phyloP scores from a whole-genome alignment of 73 alveolate genomes.

The Blepharisma stoltei region DNA sequence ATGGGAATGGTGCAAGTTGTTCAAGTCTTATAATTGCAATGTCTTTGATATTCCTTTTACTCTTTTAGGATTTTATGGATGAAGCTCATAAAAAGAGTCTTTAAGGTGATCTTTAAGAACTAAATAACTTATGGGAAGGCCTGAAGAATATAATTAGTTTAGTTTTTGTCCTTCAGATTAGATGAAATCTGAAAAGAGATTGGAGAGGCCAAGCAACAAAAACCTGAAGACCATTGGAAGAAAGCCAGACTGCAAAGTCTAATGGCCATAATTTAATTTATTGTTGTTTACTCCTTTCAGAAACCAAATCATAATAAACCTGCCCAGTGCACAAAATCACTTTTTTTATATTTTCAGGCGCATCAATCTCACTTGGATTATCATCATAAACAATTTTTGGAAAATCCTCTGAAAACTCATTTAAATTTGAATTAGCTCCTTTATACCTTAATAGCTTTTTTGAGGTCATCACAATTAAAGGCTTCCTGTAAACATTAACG shows the following conservation, averaged over 20 bases:
- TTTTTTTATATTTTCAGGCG: slow-evolving; percentile 51
- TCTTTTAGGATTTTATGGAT: too few relatives aligned
- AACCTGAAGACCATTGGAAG: too few relatives aligned
- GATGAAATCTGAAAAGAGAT: too few relatives aligned
- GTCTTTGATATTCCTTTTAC: slow-evolving; percentile 35
- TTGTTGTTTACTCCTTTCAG: slow-evolving; percentile 53
- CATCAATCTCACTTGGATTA: slow-evolving; percentile 33
- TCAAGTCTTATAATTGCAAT: slow-evolving; percentile 84
- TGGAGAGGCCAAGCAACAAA: too few relatives aligned
- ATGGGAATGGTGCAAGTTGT: slow-evolving; percentile 91
- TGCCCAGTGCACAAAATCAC: slow-evolving; percentile 74
- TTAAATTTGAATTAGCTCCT: slow-evolving; percentile 36
- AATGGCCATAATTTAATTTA: slow-evolving; percentile 23
- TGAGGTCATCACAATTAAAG: slow-evolving; percentile 74
- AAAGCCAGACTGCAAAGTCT: too few relatives aligned
- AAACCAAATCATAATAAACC: slow-evolving; percentile 60
- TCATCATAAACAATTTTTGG: slow-evolving; percentile 44
- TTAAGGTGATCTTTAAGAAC: too few relatives aligned
- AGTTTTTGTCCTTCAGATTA: too few relatives aligned
- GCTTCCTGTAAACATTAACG: slow-evolving; percentile 77
- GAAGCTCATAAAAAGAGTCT: too few relatives aligned
- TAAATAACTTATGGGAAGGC: too few relatives aligned
- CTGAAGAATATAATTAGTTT: too few relatives aligned
- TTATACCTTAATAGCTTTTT: slow-evolving; percentile 74
- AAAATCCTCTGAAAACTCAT: slow-evolving; percentile 40